Base-by-base conservation (phyloP, 176 grass and related monocot genomes). In the Aechmea fasciata region DNA sequence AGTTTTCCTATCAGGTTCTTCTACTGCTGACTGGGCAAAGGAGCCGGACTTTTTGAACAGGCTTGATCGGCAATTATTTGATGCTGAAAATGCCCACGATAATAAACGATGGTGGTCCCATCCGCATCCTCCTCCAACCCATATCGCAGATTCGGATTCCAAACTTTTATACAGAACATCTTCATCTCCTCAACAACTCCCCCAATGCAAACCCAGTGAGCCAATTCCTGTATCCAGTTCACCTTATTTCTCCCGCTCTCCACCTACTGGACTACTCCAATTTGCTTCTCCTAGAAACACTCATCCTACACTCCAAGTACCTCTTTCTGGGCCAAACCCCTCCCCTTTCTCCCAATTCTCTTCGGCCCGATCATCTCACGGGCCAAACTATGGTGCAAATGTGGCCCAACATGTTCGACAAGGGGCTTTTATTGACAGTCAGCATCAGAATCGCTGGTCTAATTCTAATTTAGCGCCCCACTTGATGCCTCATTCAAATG, bases 171-270 rank as follows among this genome's bases (percentile, higher is more conserved):
- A 85, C 11, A 81, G 87, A 57, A 83, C 83, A 62, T 81, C 80
- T 53, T 87, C 88, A 14, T 87, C 86, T 76, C 88, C 88, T 47
- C 81, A 91, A 73, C 75, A 91, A 47, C 78, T 77, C 6, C 78
- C 77, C 52, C 88, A 91, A 63, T 70, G 77, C 66, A 78, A 71
- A 74, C 70, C 76, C 52, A 83, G 82, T 49, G 81, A 90, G 59
- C 84, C 91, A 18, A 88, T 91, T 79, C 83, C 72, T 61, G 68
- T 88, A 50, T 83, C 85, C 49, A 79, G 84, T 22, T 77, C 77
- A 67, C 51, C 81, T 64, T 82, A 80, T 59, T 81, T 79, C 65
- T 77, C 70, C 1, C 83, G 75, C 20, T 83, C 80, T 69, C 77
- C 74, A 71, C 63, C 77, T 65, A 51, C 50, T 86, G 64, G 52